phyloP scores from a whole-genome alignment of 83 land plant genomes.

The Picea abies region DNA sequence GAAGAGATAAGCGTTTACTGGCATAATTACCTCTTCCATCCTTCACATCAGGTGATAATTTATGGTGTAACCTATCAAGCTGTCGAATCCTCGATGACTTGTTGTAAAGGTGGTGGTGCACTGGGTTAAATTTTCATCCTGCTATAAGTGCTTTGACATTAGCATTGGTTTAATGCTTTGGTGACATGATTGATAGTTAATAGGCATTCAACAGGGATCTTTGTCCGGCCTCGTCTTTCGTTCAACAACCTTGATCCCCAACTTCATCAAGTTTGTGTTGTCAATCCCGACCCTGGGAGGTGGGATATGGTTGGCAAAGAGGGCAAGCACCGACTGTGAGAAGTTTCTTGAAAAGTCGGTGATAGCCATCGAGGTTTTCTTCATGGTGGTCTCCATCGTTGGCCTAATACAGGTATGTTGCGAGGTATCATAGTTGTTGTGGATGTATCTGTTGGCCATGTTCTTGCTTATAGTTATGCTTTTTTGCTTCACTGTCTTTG shows the following conservation, averaged over 20 bases:
- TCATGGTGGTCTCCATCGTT: slow-evolving; percentile 41
- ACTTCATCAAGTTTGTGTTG: slow-evolving; percentile 62
- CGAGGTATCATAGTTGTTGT: slow-evolving; percentile 61
- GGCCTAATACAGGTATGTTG: slow-evolving; percentile 63
- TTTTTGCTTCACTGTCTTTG: slow-evolving; percentile 64
- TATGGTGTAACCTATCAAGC: no score
- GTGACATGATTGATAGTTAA: no score
- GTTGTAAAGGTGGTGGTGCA: no score
- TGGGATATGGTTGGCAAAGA: slow-evolving; percentile 22
- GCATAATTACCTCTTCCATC: no score
- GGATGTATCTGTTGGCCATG: slow-evolving; percentile 85
- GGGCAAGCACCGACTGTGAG: slow-evolving; percentile 68
- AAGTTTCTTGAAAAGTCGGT: slow-evolving; percentile 75
- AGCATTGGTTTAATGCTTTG: no score
- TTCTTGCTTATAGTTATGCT: slow-evolving; percentile 77
- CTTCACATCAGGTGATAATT: no score
- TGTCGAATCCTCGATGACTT: no score
- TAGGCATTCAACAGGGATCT: no score
- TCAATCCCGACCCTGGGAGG: slow-evolving; percentile 62
- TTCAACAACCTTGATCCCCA: slow-evolving; percentile 24
- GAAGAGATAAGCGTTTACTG: no score
- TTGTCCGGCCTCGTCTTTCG: no score
- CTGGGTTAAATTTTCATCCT: no score
- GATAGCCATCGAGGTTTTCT: slow-evolving; percentile 74
- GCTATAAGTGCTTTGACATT: no score